Base-by-base conservation (phyloP, 345 rosid genomes). In the Lepidium sativum region DNA sequence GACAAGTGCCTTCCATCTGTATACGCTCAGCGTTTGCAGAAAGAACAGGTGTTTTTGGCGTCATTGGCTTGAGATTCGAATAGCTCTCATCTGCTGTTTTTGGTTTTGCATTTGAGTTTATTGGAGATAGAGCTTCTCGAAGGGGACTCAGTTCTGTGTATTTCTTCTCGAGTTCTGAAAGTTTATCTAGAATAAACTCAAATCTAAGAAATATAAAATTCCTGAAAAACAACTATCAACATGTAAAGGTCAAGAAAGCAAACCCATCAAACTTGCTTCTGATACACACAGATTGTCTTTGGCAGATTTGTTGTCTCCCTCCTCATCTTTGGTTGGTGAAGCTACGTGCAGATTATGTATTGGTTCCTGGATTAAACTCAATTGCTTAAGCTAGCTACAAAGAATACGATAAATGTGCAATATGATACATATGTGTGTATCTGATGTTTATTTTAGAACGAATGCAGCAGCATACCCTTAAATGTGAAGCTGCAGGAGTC, bases 121-220 rank as follows among this genome's bases (percentile, higher is more conserved):
- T 66, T 2, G 87, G 86, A 57, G 96, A 81, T 20, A 89, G 83
- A 33, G 79, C 90, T 60, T 75, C 79, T 54, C 94, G 78, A 20
- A 75, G 42, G 50, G 91, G 88, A 79, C 76, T 82, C 15, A 20
- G 38, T 60, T 62, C 71, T 9, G 9, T 60, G 51, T 64, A 43
- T 47, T 20, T 58, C 55, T 75, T 79, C 42, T 76, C 72, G 45
- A 68, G 61, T 53, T 57, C 64, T 14, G 39, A 42, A 47, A 33
- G 20, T 54, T 70, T 68, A 45, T 71, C 81, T 78, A 16, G 18
- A 16, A 58, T 12, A 52, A 58, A 31, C 15, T 20, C 63, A 64
- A 23, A 52, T 32, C 17, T 41, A 42, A 61, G 69, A 8, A 6
- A 20, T 8, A 38, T 0, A 12, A 4, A 4, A 45, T 29, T 40